Evolutionary conservation across 2,329 filamentous ascomycete genomes (phyloP).

Genomic region (Colletotrichum australisinense): DNA sequence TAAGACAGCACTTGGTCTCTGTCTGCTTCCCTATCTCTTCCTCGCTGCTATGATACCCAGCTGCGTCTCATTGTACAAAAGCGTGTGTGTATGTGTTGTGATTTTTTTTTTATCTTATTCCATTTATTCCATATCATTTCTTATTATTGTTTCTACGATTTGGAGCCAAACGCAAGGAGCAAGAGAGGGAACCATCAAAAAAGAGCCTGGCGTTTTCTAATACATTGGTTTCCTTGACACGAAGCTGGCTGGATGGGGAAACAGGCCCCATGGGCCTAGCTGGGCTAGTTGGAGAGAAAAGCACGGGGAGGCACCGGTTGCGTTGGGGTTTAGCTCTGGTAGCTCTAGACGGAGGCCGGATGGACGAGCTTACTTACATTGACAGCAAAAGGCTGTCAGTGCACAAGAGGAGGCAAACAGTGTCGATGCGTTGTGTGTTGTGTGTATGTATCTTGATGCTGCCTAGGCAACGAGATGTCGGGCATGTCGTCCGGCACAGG

Average conservation of each 20-base stretch:
- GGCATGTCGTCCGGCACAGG: not conserved
- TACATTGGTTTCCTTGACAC: not conserved
- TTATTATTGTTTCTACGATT: not conserved
- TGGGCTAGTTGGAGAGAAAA: not conserved
- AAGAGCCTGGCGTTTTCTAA: slow-evolving; percentile 21
- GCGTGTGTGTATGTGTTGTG: slow-evolving; percentile 5
- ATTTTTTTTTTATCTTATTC: not conserved
- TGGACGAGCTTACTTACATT: not conserved
- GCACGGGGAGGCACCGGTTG: not conserved
- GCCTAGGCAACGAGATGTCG: not conserved
- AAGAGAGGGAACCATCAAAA: slow-evolving; percentile 1
- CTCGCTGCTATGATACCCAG: slow-evolving; percentile 36
- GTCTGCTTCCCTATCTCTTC: not conserved
- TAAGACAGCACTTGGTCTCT: slow-evolving; percentile 4
- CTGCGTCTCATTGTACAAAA: slow-evolving; percentile 31
- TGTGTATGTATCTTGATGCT: not conserved
- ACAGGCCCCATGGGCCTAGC: not conserved
- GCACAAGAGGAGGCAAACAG: not conserved
- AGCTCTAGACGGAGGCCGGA: slow-evolving; percentile 2
- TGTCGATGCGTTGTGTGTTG: not conserved
- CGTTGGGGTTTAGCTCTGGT: slow-evolving; percentile 24
- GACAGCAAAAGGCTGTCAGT: not conserved
- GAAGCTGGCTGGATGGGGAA: not conserved
- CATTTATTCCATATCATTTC: not conserved
- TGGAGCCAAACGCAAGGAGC: slow-evolving; percentile 27